Evolutionary conservation across 2,329 filamentous ascomycete genomes (phyloP), one percentile per base, ranked within the genome.

Genomic region (Ophiognomonia clavigignenti-juglandacearum): DNA sequence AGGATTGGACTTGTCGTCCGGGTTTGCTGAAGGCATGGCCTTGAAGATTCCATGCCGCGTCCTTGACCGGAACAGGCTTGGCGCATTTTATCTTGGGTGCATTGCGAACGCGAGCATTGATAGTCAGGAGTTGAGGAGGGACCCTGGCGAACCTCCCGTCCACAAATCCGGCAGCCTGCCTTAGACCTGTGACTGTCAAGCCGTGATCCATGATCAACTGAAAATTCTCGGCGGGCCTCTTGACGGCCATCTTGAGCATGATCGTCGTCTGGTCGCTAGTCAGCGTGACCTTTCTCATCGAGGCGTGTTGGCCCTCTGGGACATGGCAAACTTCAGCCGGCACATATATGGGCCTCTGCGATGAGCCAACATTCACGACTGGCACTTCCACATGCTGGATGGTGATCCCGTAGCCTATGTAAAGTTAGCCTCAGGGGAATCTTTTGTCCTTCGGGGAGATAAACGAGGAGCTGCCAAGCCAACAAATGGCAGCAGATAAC

Each of bases 211-310:
- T 64, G 53, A 86, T 84, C 0, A 74, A 76, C 7, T 63, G 55
- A 0, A 75, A 78, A 57, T 85, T 86, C 7, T 69, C 62, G 2
- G 62, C 64, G 0, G 83, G 82, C 6, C 56, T 62, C 11, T 75
- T 70, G n/a, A 80, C 78, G 3, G 82, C 79, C 56, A 82, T 82
- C 0, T 55, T 58, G 24, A 85, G 75, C 80, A 86, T 84, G 1
- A 67, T 53, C 3, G 66, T 61, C 0, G 80, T 83, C 55, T 86
- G 80, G 0, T 61, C 54, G 0, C 71, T 63, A 14, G 62, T 65
- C 5, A 86, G 67, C 48, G 75, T 71, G 8, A 43, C 11, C 8
- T 27, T 31, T n/a, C 20, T 14, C 3, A 65, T 59, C 6, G 66
- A 70, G 22, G 73, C 73, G 1, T 69, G 61, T 57, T 85, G 80